Percentiles rank a stretch among this genome's conserved stretches.
These are phyloP conservation scores for Thecaphora thlaspeos DNA, from an alignment of 1,284 basidiomycete species.

Conservation along the genomic window DNA sequence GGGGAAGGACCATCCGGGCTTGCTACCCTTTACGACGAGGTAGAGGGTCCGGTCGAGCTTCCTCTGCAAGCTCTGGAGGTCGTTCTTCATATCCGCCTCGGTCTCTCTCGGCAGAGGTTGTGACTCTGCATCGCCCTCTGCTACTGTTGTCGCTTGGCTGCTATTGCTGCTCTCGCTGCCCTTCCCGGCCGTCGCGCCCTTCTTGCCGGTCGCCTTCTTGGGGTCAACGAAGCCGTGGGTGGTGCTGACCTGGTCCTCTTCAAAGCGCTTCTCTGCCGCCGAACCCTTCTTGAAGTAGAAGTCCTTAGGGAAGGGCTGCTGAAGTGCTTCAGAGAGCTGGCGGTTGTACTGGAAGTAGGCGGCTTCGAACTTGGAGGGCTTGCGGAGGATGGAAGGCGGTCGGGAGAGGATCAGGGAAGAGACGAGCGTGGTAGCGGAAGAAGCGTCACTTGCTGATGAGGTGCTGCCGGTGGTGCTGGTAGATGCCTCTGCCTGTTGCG, in stretches of 20 bases:
- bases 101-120: conserved; percentile 57
- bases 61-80: conserved; percentile 73
- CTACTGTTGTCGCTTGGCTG: neutral
- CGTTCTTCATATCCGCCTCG: conserved; percentile 67
- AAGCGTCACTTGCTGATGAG: too few relatives aligned
- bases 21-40: conserved; percentile 66
- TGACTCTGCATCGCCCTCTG: conserved; percentile 60
- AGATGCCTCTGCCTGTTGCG: neutral
- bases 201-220: conserved; percentile 5
- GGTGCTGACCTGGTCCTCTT: conserved; percentile 57
- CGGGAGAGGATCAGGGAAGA: conserved; percentile 74
- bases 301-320: conserved; percentile 82
- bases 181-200: neutral
- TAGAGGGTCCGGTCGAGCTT: conserved; percentile 81
- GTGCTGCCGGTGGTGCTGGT: conserved; percentile 4
- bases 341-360: conserved; percentile 85
- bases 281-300: conserved; percentile 96
- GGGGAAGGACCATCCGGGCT: conserved; percentile 32
- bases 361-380: conserved; percentile 74
- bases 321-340: conserved; percentile 76
- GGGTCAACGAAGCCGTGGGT: conserved; percentile 17
- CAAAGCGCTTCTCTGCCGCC: conserved; percentile 77
- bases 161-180: neutral
- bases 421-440: conserved; percentile 38
- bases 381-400: conserved; percentile 75